Percentiles rank a stretch among this genome's conserved stretches.
Conservation (phyloP, 2,329 filamentous ascomycete genomes). For the Fusarium proliferatum region DNA sequence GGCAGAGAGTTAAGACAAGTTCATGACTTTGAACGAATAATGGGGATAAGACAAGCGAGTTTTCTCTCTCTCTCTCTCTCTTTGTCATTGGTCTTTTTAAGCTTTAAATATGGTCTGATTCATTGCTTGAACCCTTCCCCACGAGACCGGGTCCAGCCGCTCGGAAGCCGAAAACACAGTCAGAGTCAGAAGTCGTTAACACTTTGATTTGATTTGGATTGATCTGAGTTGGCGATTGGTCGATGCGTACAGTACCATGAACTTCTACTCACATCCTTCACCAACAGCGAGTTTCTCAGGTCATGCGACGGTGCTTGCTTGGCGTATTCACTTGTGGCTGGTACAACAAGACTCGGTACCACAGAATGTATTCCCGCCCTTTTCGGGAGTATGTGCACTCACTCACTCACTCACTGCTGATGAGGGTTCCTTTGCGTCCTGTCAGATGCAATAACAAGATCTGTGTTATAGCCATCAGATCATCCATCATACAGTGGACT, state of each 20-base stretch:
- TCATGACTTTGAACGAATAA: constrained; percentile 13
- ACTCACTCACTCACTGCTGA: neutral
- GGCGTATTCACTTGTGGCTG: constrained; percentile 14
- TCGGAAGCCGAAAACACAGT: constrained; percentile 26
- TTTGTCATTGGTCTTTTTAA: neutral
- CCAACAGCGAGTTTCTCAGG: neutral
- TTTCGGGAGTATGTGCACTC: neutral
- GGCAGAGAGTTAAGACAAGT: neutral
- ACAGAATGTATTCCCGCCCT: neutral
- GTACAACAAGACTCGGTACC: constrained; percentile 5
- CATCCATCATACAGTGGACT: neutral
- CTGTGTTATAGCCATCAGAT: neutral
- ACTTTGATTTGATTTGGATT: neutral
- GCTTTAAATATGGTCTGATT: constrained; percentile 9
- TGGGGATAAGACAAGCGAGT: neutral
- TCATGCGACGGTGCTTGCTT: constrained; percentile 22
- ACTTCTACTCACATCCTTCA: neutral
- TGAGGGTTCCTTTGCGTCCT: neutral
- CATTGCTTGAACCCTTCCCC: neutral
- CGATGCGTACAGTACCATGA: neutral
- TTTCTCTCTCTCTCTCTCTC: neutral
- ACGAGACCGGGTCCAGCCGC: constrained; percentile 11
- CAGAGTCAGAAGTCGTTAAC: neutral
- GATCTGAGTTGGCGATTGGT: neutral
- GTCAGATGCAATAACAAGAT: neutral